Evolutionary conservation across 345 rosid species (phyloP).

Genomic region (Corymbia maculata): DNA sequence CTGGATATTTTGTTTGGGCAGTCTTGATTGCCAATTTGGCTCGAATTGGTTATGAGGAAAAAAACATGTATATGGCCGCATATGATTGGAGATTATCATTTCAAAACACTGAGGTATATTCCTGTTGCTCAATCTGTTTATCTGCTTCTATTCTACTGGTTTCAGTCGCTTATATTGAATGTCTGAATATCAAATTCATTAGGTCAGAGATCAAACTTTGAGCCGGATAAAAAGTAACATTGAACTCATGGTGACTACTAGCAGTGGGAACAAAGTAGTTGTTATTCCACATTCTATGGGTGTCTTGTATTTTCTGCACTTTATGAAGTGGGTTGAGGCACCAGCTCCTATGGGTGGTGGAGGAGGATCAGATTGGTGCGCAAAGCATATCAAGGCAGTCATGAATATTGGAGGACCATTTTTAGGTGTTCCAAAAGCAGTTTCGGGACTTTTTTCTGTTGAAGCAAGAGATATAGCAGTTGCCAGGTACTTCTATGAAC

Average conservation of each 20-base stretch:
- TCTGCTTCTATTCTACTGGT: neutral
- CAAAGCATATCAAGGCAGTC: conserved; percentile 53
- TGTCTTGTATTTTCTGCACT: conserved; percentile 59
- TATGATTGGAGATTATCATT: conserved; percentile 75
- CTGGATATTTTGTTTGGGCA: conserved; percentile 77
- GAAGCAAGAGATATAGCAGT: conserved; percentile 59
- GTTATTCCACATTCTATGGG: conserved; percentile 77
- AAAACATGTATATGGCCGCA: conserved; percentile 73
- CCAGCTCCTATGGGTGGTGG: conserved; percentile 72
- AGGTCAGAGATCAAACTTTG: conserved; percentile 56
- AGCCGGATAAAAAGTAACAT: conserved; percentile 64
- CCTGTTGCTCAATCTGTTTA: neutral
- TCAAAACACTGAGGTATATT: conserved; percentile 58
- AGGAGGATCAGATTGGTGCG: conserved; percentile 68
- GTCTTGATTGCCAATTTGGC: conserved; percentile 73
- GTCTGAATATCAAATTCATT: conserved; percentile 8
- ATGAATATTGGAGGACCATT: conserved; percentile 71
- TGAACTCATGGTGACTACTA: conserved; percentile 65
- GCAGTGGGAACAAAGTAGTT: conserved; percentile 50
- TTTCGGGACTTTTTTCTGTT: conserved; percentile 42
- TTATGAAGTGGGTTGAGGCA: conserved; percentile 78
- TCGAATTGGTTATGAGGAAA: conserved; percentile 65
- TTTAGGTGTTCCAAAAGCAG: conserved; percentile 62
- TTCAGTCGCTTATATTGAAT: neutral
- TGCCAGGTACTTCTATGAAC: conserved; percentile 33